Base-by-base conservation (phyloP, 768 basidiomycete genomes). In the Kwoniella mangroviensis region DNA sequence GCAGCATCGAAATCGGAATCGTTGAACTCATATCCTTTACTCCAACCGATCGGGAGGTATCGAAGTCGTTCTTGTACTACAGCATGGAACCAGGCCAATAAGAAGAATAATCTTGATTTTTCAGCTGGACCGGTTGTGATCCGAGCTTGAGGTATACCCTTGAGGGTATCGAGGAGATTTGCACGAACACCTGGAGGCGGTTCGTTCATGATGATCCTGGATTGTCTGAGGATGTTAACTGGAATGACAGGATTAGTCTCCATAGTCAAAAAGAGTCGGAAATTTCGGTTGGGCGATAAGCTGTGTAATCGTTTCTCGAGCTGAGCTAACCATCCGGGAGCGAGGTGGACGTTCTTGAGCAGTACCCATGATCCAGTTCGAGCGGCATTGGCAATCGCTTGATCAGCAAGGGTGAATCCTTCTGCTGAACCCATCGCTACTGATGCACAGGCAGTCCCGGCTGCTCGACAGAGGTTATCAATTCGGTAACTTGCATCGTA, bases 351-450 rank as follows among this genome's bases (percentile, higher is more conserved):
- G 73, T 99, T 99, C 86, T 98, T 98, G 72, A 98, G 88, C 28
- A 99, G 86, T 1, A 99, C 96, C 95, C 95, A 97, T 41, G 91
- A 88, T 12, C 97, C 97, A 83, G 93, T 92, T 12, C 96, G 89
- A 26, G 94, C 92, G 51, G 95, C 97, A 24, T 90, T 85, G 40
- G 92, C 91, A 72, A 99, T 97, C 2, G 96, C 95, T 84, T 97
- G 95, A 78, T 99, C 96, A 12, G 97, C 97, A 1, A 95, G 87
- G 3, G 89, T 89, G 83, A 93, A 96, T n/a, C 96, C 96, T 86
- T 99, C 97, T 73, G 94, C 91, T 1, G 96, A 97, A 24, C 97
- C 97, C 94, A 99, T 97, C 15, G 97, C 97, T 24, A 99, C 93
- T 2, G 93, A 92, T 1, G 90, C 86, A 67, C 93, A 94, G 26